Conservation (phyloP, 108 stramenopile species). For the Skeletonema tropicum region DNA sequence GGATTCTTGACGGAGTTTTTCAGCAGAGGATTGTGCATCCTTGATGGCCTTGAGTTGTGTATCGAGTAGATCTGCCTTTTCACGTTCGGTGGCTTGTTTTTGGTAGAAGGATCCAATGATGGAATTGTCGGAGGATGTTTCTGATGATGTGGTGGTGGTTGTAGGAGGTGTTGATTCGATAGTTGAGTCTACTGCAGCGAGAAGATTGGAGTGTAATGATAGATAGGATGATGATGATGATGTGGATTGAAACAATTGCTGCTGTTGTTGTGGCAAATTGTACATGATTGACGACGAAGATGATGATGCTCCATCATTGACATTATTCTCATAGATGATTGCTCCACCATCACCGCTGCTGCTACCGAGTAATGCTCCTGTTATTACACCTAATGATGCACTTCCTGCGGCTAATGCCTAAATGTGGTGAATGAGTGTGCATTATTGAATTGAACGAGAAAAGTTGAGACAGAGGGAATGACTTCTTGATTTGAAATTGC, state of each 20-base stretch:
- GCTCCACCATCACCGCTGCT: neutral
- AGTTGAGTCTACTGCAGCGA: neutral
- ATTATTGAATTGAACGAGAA: neutral
- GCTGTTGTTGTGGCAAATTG: neutral
- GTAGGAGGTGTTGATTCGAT: neutral
- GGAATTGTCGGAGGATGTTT: neutral
- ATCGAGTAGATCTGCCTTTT: neutral
- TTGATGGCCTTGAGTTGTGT: neutral
- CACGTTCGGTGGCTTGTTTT: neutral
- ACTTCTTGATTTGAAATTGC: too few species aligned
- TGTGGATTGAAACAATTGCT: too few species aligned
- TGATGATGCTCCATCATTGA: neutral
- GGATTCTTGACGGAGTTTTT: neutral
- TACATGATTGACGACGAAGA: neutral
- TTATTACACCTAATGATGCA: neutral
- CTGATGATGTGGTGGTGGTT: neutral
- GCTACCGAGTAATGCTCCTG: conserved; percentile 1
- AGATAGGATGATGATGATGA: neutral
- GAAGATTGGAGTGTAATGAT: neutral
- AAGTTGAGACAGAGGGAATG: too few species aligned
- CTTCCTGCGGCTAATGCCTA: conserved; percentile 5
- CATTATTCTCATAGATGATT: neutral
- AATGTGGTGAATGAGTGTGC: neutral
- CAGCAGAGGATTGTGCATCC: neutral
- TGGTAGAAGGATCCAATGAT: neutral